Percentiles rank a stretch among this genome's conserved stretches.
Evolutionary conservation across 202 grass and related monocot genomes (phyloP).

Genomic region (Tripidium arundinaceum): DNA sequence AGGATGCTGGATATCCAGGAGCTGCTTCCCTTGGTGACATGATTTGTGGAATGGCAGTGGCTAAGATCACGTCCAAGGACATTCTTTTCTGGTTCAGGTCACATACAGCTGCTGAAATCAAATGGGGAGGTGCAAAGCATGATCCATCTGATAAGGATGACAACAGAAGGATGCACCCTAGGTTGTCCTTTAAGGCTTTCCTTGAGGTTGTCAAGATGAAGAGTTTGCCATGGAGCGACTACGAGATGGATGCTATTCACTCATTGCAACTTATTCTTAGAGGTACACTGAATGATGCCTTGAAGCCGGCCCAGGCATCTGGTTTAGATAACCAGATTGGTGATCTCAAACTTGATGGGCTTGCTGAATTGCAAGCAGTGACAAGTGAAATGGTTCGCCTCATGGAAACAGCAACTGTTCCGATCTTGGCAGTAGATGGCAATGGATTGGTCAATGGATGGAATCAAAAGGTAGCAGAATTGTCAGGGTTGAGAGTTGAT

Average conservation of each 20-base stretch:
- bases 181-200: slow-evolving; percentile 91
- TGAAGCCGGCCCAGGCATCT: slow-evolving; percentile 10
- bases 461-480: slow-evolving; percentile 84
- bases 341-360: slow-evolving; percentile 75
- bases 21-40: slow-evolving; percentile 63
- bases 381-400: slow-evolving; percentile 97
- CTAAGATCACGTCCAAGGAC: slow-evolving; percentile 85
- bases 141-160: slow-evolving; percentile 76
- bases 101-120: slow-evolving; percentile 78
- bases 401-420: slow-evolving; percentile 92
- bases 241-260: slow-evolving; percentile 97
- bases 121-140: slow-evolving; percentile 93
- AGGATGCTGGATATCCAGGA: slow-evolving; percentile 88
- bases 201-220: slow-evolving; percentile 96
- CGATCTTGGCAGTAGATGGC: slow-evolving; percentile 89
- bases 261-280: slow-evolving; percentile 92
- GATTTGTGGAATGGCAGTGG: slow-evolving; percentile 88
- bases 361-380: slow-evolving; percentile 80
- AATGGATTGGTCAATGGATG: slow-evolving; percentile 88
- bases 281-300: slow-evolving; percentile 45
- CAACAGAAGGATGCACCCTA: slow-evolving; percentile 83
- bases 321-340: slow-evolving; percentile 43
- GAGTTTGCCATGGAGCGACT: slow-evolving; percentile 81
- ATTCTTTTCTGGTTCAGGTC: slow-evolving; percentile 92
- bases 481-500: slow-evolving; percentile 72